Evolutionary conservation across 1,139 yeast species (phyloP), one percentile per base, ranked within the genome.

Genomic region (Hyphopichia buzzinii): DNA sequence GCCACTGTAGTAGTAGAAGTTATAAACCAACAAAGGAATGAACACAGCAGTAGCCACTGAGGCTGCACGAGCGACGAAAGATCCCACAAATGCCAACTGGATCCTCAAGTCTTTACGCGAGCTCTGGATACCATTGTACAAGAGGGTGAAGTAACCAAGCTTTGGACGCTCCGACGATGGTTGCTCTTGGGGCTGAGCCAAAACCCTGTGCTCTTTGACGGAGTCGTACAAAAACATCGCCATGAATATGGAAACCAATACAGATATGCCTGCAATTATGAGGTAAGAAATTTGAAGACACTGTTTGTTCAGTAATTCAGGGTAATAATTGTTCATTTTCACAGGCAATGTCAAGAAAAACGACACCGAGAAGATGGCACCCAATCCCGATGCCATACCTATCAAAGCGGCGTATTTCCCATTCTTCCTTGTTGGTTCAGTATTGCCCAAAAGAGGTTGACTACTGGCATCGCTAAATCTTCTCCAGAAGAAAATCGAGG

Each of bases 371-470:
- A 77, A 75, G 1, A 79, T 71, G 1, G 90, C 92, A 27, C 92
- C 92, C 10, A 79, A 49, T 0, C 90, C 90, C 10, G 85, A 68
- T 33, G 74, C 62, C 3, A 81, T 54, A 0, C 90, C 90, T 33
- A 83, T 72, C 29, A 79, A 48, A 0, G 87, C 84, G 0, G 84
- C 72, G 39, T 72, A 61, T 45, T 71, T 74, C 2, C 87, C 87
- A 46, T 73, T 77, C 38, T 63, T 64, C 14, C 46, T 41, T 29
- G 39, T n/a, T 24, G 13, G 8, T 16, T 16, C 36, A 5, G 25
- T 10, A 21, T n/a, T 21, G 14, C 8, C 27, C 8, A n/a, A 6
- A 7, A 8, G 6, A 12, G 17, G 16, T 23, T 33, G 31, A 21
- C 27, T 28, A 11, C 36, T 31, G 15, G 30, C 24, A 23, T 24